These are phyloP conservation scores for Primulina eburnea DNA, from an alignment of 257 asterid species.

Conservation along the genomic window DNA sequence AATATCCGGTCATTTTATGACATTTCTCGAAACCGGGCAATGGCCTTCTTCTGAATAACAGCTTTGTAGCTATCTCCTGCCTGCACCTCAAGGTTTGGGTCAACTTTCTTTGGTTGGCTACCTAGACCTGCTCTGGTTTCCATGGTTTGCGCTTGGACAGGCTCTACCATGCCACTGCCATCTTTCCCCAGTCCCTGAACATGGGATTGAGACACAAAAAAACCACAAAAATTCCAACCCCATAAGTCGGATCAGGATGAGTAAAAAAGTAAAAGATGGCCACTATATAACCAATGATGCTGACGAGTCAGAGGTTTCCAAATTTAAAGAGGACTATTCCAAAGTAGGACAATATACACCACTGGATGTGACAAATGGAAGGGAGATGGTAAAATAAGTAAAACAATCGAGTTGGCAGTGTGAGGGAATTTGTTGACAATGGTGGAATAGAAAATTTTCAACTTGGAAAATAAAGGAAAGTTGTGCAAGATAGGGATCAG, in stretches of 20 bases:
- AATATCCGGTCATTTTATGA: conserved; percentile 37
- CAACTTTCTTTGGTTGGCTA: conserved; percentile 78
- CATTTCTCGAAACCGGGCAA: conserved; percentile 96
- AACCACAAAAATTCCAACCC: conserved; percentile 32
- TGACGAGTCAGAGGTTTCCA: conserved; percentile 24
- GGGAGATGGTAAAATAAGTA: neutral
- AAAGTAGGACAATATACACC: conserved; percentile 1
- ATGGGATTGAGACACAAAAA: conserved; percentile 36
- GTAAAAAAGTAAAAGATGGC: conserved; percentile 24
- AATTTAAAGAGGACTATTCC: conserved; percentile 20
- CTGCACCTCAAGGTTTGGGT: conserved; percentile 82
- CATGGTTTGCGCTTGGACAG: conserved; percentile 72
- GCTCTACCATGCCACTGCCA: conserved; percentile 96
- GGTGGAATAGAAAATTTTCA: neutral
- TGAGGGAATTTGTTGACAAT: conserved; percentile 5
- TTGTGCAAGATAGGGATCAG: conserved; percentile 43
- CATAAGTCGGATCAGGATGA: conserved; percentile 37
- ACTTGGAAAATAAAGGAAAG: conserved; percentile 7
- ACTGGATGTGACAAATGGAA: neutral
- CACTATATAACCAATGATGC: conserved; percentile 26
- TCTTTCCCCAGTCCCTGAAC: conserved; percentile 90
- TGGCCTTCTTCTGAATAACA: conserved; percentile 94
- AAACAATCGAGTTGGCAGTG: neutral
- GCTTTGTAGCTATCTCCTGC: conserved; percentile 97
- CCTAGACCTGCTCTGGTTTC: conserved; percentile 91